Percentiles rank a stretch among this genome's conserved stretches.
Conservation (phyloP, 768 basidiomycete species). For the Leccinellum rugosiceps region DNA sequence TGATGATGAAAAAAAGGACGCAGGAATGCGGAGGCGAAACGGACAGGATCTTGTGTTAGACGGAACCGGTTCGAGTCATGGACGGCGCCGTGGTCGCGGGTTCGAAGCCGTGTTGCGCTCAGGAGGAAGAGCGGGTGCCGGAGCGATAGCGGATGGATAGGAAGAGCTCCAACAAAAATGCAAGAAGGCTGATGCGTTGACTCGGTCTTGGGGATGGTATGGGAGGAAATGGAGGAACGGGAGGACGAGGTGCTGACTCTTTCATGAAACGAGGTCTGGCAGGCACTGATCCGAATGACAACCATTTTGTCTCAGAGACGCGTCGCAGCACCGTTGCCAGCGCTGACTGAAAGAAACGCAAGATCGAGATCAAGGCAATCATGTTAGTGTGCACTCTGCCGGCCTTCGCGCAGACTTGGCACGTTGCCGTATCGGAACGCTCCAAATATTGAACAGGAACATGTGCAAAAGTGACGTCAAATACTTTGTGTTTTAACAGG, state of each 20-base stretch:
- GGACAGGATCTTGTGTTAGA: no score
- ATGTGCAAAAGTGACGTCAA: no score
- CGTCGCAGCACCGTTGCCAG: background rate
- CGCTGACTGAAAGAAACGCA: background rate
- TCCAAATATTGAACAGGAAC: slow-evolving; percentile 25
- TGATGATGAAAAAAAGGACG: slow-evolving; percentile 90
- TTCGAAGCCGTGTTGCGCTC: slow-evolving; percentile 71
- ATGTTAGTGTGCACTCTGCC: background rate
- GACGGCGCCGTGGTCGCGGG: slow-evolving; percentile 62
- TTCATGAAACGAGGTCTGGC: no score
- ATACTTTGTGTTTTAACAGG: no score
- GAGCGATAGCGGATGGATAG: slow-evolving; percentile 66
- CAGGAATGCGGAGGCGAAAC: slow-evolving; percentile 69
- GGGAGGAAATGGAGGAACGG: slow-evolving; percentile 30
- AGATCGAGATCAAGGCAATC: no score
- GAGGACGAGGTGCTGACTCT: no score
- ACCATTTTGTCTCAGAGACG: slow-evolving; percentile 7
- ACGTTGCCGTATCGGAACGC: no score
- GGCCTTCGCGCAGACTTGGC: background rate
- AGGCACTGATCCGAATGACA: background rate
- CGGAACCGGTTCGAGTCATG: slow-evolving; percentile 46
- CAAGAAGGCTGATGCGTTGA: slow-evolving; percentile 59
- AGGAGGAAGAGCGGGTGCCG: slow-evolving; percentile 43
- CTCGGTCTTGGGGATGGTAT: slow-evolving; percentile 58
- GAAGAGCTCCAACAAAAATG: slow-evolving; percentile 71